A percentile compares a stretch with the other conserved stretches of the same genome.
phyloP scores from a whole-genome alignment of 1,139 yeast genomes.

The Blastobotrys malaysiensis region DNA sequence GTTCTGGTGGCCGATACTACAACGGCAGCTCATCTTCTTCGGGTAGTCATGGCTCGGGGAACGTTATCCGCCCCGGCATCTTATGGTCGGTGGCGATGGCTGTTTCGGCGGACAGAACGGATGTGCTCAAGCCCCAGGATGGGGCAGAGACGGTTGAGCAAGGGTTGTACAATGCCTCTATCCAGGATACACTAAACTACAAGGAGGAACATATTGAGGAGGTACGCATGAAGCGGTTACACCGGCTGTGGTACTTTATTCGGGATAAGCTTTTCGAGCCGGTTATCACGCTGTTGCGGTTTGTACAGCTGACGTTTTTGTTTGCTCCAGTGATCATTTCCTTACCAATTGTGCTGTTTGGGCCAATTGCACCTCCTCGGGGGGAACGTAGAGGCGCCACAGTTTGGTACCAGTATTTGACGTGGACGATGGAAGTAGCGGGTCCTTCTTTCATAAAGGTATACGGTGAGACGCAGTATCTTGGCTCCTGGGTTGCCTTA shows the following conservation, averaged over 20 bases:
- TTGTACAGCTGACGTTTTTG: conserved; percentile 58
- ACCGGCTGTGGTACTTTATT: conserved; percentile 2
- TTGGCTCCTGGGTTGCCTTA: conserved; percentile 10
- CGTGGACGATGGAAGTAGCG: conserved; percentile 71
- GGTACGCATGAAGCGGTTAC: conserved; percentile 3
- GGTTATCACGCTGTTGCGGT: conserved; percentile 57
- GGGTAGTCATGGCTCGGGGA: not conserved
- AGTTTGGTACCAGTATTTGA: conserved; percentile 64
- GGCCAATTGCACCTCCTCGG: conserved; percentile 39
- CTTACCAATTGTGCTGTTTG: conserved; percentile 63
- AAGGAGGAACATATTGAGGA: conserved; percentile 8
- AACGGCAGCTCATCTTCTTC: not conserved
- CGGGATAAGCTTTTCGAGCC: conserved; percentile 51
- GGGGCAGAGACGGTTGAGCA: conserved; percentile 10
- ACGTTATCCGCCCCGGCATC: not conserved
- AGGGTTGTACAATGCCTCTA: conserved; percentile 10
- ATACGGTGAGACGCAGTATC: conserved; percentile 18
- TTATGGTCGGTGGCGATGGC: not conserved
- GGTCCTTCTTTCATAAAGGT: conserved; percentile 90
- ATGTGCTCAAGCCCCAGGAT: not conserved
- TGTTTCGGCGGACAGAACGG: not conserved
- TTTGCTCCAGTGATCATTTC: conserved; percentile 65
- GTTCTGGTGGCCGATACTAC: not conserved
- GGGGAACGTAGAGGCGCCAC: conserved; percentile 54
- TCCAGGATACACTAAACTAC: conserved; percentile 2